A percentile compares a stretch with the other conserved stretches of the same genome.
Evolutionary conservation across 768 basidiomycete species (phyloP).

Genomic region (Lactifluus subvellereus): DNA sequence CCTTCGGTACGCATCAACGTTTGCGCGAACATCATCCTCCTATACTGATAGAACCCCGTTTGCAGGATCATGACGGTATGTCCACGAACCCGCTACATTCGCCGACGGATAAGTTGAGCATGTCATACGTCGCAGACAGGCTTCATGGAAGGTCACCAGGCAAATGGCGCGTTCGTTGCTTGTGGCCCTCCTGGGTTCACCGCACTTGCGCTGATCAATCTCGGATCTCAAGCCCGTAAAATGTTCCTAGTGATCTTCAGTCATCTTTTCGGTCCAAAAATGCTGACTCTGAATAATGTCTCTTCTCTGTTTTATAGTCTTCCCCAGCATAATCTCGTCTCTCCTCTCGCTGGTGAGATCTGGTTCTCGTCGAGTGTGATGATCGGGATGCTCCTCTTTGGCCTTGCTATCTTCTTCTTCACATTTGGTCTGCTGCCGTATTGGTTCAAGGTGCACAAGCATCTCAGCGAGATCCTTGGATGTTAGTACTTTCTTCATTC

Average conservation of each 20-base stretch:
- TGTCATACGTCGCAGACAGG: slow-evolving; percentile 34
- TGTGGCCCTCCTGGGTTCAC: slow-evolving; percentile 48
- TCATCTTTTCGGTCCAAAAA: neutral
- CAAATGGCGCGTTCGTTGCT: slow-evolving; percentile 44
- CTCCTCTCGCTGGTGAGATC: slow-evolving; percentile 38
- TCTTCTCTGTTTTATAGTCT: slow-evolving; percentile 28
- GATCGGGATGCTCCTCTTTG: slow-evolving; percentile 37
- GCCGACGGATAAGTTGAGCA: neutral
- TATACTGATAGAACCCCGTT: neutral
- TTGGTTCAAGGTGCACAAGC: slow-evolving; percentile 46
- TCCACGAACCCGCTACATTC: neutral
- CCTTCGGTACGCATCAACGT: slow-evolving; percentile 33
- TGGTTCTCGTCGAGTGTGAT: slow-evolving; percentile 41
- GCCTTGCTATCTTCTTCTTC: slow-evolving; percentile 45
- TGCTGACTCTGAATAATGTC: neutral
- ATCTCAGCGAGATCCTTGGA: slow-evolving; percentile 42
- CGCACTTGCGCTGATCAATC: slow-evolving; percentile 41
- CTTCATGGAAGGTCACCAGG: slow-evolving; percentile 43
- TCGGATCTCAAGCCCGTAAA: slow-evolving; percentile 35
- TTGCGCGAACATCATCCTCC: neutral
- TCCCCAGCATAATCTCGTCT: slow-evolving; percentile 33
- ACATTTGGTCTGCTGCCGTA: slow-evolving; percentile 41
- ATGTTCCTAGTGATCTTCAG: slow-evolving; percentile 31
- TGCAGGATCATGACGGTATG: slow-evolving; percentile 38
- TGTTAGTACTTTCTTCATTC: slow-evolving; percentile 29